Conservation (phyloP, 129 eudicot species). For the Saussurea involucrata region DNA sequence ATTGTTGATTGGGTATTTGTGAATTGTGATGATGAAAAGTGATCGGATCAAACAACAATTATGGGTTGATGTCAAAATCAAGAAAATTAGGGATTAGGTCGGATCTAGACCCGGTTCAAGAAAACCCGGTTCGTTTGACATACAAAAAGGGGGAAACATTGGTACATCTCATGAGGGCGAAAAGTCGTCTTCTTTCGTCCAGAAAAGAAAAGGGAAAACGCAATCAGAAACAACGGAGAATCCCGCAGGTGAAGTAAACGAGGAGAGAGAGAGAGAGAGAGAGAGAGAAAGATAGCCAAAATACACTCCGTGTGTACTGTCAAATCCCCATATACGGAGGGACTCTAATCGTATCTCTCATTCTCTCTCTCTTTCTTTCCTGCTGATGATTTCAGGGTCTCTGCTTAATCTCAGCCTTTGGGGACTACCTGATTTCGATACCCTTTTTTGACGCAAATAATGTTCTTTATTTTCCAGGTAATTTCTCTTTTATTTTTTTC, state of each 20-base stretch:
- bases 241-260: slow-evolving; percentile 60
- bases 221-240: slow-evolving; percentile 47
- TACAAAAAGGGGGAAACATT: neutral
- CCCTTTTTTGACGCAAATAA: slow-evolving; percentile 14
- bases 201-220: slow-evolving; percentile 11
- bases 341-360: neutral
- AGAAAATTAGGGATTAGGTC: slow-evolving; percentile 29
- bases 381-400: slow-evolving; percentile 41
- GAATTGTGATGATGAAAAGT: slow-evolving; percentile 6
- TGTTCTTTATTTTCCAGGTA: slow-evolving; percentile 31
- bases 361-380: slow-evolving; percentile 4
- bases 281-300: neutral
- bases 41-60: slow-evolving; percentile 4
- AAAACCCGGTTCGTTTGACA: slow-evolving; percentile 13
- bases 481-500: neutral
- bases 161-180: neutral
- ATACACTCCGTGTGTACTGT: slow-evolving; percentile 30
- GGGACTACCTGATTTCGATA: slow-evolving; percentile 8
- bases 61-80: slow-evolving; percentile 20
- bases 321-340: slow-evolving; percentile 29
- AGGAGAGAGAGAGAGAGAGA: slow-evolving; percentile 23
- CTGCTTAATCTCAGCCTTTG: slow-evolving; percentile 31
- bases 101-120: slow-evolving; percentile 21
- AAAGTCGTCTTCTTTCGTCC: slow-evolving; percentile 25
- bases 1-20: slow-evolving; percentile 14